Percentiles rank a stretch among this genome's conserved stretches.
phyloP scores from a whole-genome alignment of 306 rosid genomes.

The Mimosa bimucronata region DNA sequence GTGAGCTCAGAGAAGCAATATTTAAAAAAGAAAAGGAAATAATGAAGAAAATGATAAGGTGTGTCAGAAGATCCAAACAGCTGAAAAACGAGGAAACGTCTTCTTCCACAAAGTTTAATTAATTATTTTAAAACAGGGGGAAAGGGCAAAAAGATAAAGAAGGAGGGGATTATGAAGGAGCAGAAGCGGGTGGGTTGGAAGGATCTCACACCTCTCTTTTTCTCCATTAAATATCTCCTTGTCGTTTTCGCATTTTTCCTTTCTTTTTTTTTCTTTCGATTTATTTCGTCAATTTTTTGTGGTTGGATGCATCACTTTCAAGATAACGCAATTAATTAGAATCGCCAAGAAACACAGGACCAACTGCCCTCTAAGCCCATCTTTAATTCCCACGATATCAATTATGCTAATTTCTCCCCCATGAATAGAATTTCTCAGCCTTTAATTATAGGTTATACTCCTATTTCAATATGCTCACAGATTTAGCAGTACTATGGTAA shows the following conservation, averaged over 20 bases:
- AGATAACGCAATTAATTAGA: conserved; percentile 79
- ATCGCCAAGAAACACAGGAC: conserved; percentile 61
- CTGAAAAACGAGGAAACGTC: conserved; percentile 99
- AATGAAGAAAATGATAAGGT: conserved; percentile 53
- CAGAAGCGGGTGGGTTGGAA: conserved; percentile 44
- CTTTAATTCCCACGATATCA: conserved; percentile 44
- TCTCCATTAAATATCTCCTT: conserved; percentile 84
- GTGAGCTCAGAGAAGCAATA: conserved; percentile 43
- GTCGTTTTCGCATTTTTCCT: conserved; percentile 76
- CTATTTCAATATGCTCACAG: not conserved
- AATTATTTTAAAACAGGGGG: conserved; percentile 1
- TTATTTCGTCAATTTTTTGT: conserved; percentile 60
- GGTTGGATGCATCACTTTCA: conserved; percentile 67
- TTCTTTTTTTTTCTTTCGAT: conserved; percentile 42
- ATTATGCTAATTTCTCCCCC: not conserved
- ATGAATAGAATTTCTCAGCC: conserved; percentile 20
- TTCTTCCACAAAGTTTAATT: conserved; percentile 69
- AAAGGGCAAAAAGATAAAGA: not conserved
- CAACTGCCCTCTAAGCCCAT: conserved; percentile 78
- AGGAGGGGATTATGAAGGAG: conserved; percentile 46
- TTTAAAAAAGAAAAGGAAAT: conserved; percentile 21
- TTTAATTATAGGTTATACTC: conserved; percentile 12
- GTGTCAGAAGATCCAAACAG: conserved; percentile 89
- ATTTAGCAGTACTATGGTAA: conserved; percentile 22
- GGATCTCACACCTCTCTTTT: conserved; percentile 65